phyloP scores from a whole-genome alignment of 1,284 basidiomycete genomes.

The Gymnopus androsaceus region DNA sequence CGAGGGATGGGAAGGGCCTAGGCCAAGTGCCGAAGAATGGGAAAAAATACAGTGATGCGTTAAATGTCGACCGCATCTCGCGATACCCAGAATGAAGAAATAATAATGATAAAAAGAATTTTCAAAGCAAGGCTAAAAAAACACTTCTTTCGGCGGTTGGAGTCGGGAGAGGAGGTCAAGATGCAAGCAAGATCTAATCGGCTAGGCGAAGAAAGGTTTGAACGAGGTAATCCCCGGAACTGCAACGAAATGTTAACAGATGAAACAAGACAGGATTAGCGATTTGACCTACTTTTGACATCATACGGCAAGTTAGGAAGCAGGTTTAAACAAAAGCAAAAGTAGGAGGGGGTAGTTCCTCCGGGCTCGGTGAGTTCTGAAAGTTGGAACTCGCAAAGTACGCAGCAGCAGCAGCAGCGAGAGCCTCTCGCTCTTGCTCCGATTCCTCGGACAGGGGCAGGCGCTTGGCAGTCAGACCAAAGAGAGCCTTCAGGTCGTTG shows the following conservation, averaged over 20 bases:
- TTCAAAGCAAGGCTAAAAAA: conserved; percentile 18
- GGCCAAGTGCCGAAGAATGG: conserved; percentile 13
- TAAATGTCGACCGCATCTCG: conserved; percentile 14
- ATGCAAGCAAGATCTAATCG: conserved; percentile 17
- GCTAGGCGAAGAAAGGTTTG: conserved; percentile 13
- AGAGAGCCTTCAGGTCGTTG: conserved; percentile 38
- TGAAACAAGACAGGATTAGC: conserved; percentile 26
- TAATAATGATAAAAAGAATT: conserved; percentile 18
- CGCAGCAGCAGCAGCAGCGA: conserved; percentile 22
- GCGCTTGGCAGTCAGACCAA: conserved; percentile 26
- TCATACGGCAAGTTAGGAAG: conserved; percentile 4
- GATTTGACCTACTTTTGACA: no score
- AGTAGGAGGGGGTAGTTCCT: conserved; percentile 68
- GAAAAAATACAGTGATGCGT: conserved; percentile 16
- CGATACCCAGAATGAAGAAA: conserved; percentile 13
- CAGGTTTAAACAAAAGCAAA: conserved; percentile 54
- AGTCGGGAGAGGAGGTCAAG: conserved; percentile 10
- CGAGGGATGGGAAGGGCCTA: conserved; percentile 4
- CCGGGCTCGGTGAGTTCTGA: conserved; percentile 80
- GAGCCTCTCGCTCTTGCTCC: conserved; percentile 28
- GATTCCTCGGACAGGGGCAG: conserved; percentile 12
- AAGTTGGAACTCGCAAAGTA: conserved; percentile 77
- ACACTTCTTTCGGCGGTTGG: conserved; percentile 16
- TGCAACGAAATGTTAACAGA: background rate
- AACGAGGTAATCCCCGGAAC: conserved; percentile 5